Percentiles rank a stretch among this genome's conserved stretches.
phyloP scores from a whole-genome alignment of 2,329 filamentous ascomycete species.

The Myriosclerotinia scirpicola region DNA sequence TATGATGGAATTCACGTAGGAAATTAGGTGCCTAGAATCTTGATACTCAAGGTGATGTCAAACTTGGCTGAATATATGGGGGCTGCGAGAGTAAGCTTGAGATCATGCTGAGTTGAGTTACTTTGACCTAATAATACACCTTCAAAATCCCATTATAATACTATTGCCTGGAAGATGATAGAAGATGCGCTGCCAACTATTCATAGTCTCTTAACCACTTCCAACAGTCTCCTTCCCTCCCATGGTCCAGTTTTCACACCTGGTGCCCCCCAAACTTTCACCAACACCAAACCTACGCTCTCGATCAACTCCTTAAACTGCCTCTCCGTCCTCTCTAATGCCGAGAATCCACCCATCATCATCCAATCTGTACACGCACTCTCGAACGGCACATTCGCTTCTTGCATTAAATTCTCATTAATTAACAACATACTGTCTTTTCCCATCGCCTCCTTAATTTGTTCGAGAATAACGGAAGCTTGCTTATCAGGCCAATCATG shows the following conservation, averaged over 20 bases:
- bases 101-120: neutral
- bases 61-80: neutral
- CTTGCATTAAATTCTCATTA: slow-evolving; percentile 17
- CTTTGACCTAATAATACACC: neutral
- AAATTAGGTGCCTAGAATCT: too few relatives aligned
- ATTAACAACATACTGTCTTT: slow-evolving; percentile 5
- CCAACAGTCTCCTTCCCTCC: slow-evolving; percentile 17
- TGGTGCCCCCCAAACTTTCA: neutral
- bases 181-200: too few relatives aligned
- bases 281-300: neutral
- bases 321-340: slow-evolving; percentile 9
- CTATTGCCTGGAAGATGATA: neutral
- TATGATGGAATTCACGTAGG: too few relatives aligned
- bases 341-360: slow-evolving; percentile 17
- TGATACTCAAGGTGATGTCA: too few relatives aligned
- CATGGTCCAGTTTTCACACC: neutral
- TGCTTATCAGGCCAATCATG: slow-evolving; percentile 23
- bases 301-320: slow-evolving; percentile 14
- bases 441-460: slow-evolving; percentile 13
- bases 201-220: slow-evolving; percentile 1
- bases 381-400: neutral
- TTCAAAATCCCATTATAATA: too few relatives aligned
- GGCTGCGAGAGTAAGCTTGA: neutral
- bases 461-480: slow-evolving; percentile 2
- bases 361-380: slow-evolving; percentile 9